These are phyloP conservation scores for Bipolaris bicolor DNA, from an alignment of 2,329 filamentous ascomycete species.

Conservation along the genomic window DNA sequence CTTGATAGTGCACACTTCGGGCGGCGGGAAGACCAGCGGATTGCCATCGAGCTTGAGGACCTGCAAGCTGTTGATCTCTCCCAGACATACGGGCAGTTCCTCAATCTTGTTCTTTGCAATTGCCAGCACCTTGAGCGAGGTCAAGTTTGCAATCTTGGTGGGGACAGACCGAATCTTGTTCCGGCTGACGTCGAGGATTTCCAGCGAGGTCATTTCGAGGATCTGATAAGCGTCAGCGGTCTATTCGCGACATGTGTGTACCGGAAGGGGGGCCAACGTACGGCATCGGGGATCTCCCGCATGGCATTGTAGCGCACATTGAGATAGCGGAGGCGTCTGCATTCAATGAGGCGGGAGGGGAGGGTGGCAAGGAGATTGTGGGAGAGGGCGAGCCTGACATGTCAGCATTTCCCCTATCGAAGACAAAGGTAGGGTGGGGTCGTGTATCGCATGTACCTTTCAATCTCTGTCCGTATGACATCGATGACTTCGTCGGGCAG, in stretches of 20 bases:
- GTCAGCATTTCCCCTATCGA: conserved; percentile 1
- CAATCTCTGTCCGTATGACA: conserved; percentile 74
- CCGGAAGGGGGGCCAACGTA: conserved; percentile 51
- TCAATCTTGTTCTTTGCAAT: conserved; percentile 87
- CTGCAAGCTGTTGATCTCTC: conserved; percentile 87
- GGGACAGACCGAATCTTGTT: conserved; percentile 83
- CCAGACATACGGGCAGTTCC: conserved; percentile 80
- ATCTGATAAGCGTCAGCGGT: conserved; percentile 62
- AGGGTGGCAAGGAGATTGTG: conserved; percentile 77
- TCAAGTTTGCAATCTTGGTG: conserved; percentile 77
- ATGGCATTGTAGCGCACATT: conserved; percentile 81
- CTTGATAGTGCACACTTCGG: conserved; percentile 52
- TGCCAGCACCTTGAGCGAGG: conserved; percentile 86
- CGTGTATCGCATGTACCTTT: conserved; percentile 60
- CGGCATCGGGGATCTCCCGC: conserved; percentile 68
- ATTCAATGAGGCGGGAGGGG: conserved; percentile 74
- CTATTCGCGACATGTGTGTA: not conserved
- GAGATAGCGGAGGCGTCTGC: conserved; percentile 77
- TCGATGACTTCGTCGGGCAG: conserved; percentile 76
- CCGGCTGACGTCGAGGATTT: conserved; percentile 90
- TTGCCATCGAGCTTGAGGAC: conserved; percentile 91
- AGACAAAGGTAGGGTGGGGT: not conserved
- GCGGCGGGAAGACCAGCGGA: conserved; percentile 76
- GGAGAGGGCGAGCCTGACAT: conserved; percentile 74
- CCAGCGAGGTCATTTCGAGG: conserved; percentile 81